Conservation (phyloP, 176 grass and related monocot genomes). For the Thinopyrum elongatum region DNA sequence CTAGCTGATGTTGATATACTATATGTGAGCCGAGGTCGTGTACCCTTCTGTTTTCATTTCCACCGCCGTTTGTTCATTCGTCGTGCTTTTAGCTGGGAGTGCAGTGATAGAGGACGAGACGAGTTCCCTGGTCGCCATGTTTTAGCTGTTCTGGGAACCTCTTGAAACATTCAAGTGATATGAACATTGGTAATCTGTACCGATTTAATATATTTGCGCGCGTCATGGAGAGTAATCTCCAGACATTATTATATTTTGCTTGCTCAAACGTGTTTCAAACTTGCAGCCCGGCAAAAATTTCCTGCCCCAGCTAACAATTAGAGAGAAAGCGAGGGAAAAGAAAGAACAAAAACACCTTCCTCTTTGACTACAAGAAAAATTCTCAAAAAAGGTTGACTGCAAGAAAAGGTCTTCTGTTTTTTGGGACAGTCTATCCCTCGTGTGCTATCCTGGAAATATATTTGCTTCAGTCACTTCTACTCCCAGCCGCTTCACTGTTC, state of each 20-base stretch:
- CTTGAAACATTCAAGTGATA: neutral
- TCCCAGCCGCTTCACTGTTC: too few species aligned
- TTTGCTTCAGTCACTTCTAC: too few species aligned
- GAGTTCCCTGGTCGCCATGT: neutral
- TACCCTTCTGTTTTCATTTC: neutral
- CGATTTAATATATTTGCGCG: neutral
- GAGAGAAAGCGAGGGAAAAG: too few species aligned
- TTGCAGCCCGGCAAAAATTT: too few species aligned
- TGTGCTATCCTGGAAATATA: too few species aligned
- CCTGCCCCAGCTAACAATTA: too few species aligned
- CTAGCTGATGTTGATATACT: neutral
- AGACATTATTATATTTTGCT: neutral
- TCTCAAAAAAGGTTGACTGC: too few species aligned
- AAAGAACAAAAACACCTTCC: too few species aligned
- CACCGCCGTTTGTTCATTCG: neutral
- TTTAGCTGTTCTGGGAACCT: neutral
- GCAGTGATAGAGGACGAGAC: neutral
- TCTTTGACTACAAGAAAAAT: too few species aligned
- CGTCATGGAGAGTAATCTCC: neutral
- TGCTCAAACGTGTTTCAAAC: neutral
- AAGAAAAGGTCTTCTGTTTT: too few species aligned
- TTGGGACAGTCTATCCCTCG: too few species aligned
- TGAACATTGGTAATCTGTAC: neutral
- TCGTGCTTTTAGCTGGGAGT: neutral
- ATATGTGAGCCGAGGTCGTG: neutral